phyloP scores from a whole-genome alignment of 768 basidiomycete genomes.

The Kwoniella newhampshirensis region DNA sequence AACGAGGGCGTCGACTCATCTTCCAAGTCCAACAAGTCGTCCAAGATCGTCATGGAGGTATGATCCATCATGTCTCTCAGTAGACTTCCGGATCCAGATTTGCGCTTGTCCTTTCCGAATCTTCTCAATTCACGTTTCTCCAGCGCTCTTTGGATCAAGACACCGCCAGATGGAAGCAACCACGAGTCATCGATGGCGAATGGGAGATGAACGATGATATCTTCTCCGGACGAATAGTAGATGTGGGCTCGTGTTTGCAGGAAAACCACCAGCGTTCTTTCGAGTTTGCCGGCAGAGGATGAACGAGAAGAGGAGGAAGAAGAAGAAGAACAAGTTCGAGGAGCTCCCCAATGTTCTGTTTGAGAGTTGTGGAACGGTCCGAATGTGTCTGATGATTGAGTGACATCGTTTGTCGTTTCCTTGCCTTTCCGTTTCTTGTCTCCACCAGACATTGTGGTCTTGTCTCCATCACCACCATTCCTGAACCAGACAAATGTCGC shows the following conservation, averaged over 20 bases:
- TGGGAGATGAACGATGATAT: constrained; percentile 42
- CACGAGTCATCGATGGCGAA: constrained; percentile 44
- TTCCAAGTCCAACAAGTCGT: constrained; percentile 43
- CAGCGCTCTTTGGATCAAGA: constrained; percentile 45
- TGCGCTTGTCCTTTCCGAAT: constrained; percentile 13
- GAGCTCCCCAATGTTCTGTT: constrained; percentile 21
- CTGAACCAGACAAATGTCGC: constrained; percentile 49
- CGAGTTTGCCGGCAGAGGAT: constrained; percentile 3
- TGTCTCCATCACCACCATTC: neutral
- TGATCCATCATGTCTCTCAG: constrained; percentile 24
- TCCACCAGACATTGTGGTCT: neutral
- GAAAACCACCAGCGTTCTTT: constrained; percentile 47
- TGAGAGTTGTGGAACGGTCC: constrained; percentile 36
- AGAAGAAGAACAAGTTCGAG: no score
- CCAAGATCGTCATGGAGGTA: constrained; percentile 34
- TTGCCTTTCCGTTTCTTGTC: constrained; percentile 6
- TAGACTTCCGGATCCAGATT: constrained; percentile 10
- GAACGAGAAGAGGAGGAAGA: constrained; percentile 9
- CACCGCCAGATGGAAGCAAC: constrained; percentile 34
- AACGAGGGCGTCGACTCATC: constrained; percentile 26
- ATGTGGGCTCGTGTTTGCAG: constrained; percentile 40
- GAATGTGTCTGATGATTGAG: constrained; percentile 14
- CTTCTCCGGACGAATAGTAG: constrained; percentile 45
- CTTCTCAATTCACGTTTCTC: constrained; percentile 35
- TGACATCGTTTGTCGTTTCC: neutral